A percentile compares a stretch with the other conserved stretches of the same genome.
Conservation (phyloP, 805 yeast species). For the Barnettozyma siamensis region DNA sequence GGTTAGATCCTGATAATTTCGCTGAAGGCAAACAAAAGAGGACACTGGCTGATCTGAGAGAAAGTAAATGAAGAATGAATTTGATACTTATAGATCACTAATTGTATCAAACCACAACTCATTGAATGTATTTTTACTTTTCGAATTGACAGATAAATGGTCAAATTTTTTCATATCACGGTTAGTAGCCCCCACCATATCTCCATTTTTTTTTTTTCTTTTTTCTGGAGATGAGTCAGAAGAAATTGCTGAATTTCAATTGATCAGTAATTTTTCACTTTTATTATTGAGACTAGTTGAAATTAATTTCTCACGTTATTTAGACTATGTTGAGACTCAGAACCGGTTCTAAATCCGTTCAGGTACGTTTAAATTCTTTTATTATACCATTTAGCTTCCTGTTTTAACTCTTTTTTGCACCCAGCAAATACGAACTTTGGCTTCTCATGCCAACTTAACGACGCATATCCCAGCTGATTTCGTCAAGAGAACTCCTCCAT, state of each 20-base stretch:
- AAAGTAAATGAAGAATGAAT: background rate
- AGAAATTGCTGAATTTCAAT: background rate
- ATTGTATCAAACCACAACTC: no score
- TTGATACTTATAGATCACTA: no score
- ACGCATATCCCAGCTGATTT: constrained; percentile 47
- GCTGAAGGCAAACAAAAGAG: background rate
- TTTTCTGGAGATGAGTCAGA: background rate
- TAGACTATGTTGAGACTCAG: background rate
- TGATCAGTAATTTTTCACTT: background rate
- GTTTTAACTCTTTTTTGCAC: background rate
- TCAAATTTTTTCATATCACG: no score
- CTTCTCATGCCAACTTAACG: constrained; percentile 19
- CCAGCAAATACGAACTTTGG: constrained; percentile 17
- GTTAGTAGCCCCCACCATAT: no score
- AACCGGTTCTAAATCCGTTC: constrained; percentile 1
- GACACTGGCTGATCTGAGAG: background rate
- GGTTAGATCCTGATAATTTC: constrained; percentile 2
- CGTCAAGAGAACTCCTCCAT: constrained; percentile 80
- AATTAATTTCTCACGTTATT: background rate
- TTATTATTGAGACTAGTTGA: background rate
- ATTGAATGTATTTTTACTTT: no score
- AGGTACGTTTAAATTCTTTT: background rate
- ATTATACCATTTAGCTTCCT: background rate
- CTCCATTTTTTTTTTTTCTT: background rate
- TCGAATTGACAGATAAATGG: no score